A percentile compares a stretch with the other conserved stretches of the same genome.
phyloP scores from a whole-genome alignment of 2,329 filamentous ascomycete genomes.

The Cercospora citrullina region DNA sequence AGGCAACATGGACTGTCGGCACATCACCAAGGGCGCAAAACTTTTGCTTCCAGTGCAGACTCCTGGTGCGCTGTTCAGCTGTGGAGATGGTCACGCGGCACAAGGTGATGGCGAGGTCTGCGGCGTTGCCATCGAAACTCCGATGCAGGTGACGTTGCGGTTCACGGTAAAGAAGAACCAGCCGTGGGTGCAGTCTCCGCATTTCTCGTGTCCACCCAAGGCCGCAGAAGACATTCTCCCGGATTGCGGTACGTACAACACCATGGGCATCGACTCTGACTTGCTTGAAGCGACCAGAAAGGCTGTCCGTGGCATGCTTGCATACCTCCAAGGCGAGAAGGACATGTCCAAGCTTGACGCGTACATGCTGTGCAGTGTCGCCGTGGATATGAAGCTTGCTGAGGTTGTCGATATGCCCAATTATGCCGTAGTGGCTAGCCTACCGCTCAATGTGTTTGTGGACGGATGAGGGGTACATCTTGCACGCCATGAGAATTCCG shows the following conservation, averaged over 20 bases:
- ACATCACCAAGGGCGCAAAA: constrained; percentile 24
- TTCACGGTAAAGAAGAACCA: constrained; percentile 23
- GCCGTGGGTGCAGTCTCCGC: constrained; percentile 21
- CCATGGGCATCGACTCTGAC: constrained; percentile 24
- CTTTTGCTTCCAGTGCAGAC: constrained; percentile 21
- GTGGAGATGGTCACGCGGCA: constrained; percentile 28
- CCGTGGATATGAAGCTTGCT: constrained; percentile 23
- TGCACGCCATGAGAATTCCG: not conserved
- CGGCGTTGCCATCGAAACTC: constrained; percentile 24
- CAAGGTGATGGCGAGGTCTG: constrained; percentile 29
- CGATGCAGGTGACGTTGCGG: constrained; percentile 22
- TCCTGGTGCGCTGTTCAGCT: constrained; percentile 25
- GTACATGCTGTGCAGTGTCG: constrained; percentile 29
- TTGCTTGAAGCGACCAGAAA: constrained; percentile 25
- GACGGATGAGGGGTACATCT: not conserved
- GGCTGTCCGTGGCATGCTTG: constrained; percentile 27
- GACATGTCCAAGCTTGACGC: constrained; percentile 21
- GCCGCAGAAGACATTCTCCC: constrained; percentile 12
- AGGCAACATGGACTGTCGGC: constrained; percentile 28
- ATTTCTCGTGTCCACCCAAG: constrained; percentile 21
- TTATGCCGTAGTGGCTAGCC: constrained; percentile 23
- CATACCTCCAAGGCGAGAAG: constrained; percentile 18
- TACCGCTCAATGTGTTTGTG: constrained; percentile 25
- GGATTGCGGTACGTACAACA: constrained; percentile 24
- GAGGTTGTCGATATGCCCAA: constrained; percentile 30